Evolutionary conservation across 495 filamentous ascomycete species (phyloP).

Genomic region (Hypoxylon subgilvum): DNA sequence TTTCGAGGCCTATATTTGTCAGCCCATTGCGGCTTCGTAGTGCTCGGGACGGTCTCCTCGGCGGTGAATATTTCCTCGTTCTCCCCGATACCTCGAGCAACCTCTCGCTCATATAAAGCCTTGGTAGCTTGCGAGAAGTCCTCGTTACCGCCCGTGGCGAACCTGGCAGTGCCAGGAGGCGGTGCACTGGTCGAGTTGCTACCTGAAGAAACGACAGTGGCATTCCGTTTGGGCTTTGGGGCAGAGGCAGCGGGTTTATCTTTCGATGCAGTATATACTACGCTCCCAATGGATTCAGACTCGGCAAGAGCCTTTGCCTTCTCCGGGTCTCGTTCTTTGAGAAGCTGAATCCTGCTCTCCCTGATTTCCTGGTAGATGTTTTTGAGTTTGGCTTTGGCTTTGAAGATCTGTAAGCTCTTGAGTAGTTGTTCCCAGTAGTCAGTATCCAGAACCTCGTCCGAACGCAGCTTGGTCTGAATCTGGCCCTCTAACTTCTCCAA

Average conservation of each 20-base stretch:
- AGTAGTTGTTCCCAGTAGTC: slow-evolving; percentile 98
- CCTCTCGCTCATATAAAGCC: slow-evolving; percentile 89
- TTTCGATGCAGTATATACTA: slow-evolving; percentile 27
- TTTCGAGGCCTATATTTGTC: slow-evolving; percentile 90
- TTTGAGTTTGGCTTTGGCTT: slow-evolving; percentile 85
- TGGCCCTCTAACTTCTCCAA: slow-evolving; percentile 82
- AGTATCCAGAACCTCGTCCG: slow-evolving; percentile 89
- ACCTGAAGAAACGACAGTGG: slow-evolving; percentile 9
- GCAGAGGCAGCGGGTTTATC: slow-evolving; percentile 26
- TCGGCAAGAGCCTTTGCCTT: slow-evolving; percentile 64
- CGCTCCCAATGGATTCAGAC: slow-evolving; percentile 36
- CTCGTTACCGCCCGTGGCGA: slow-evolving; percentile 75
- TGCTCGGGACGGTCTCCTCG: slow-evolving; percentile 78
- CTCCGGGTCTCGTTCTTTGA: slow-evolving; percentile 71
- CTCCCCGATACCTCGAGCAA: slow-evolving; percentile 88
- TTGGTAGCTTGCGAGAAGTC: slow-evolving; percentile 92
- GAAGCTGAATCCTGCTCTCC: slow-evolving; percentile 69
- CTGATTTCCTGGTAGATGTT: slow-evolving; percentile 80
- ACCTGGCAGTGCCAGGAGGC: slow-evolving; percentile 68
- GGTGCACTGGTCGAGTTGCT: slow-evolving; percentile 49
- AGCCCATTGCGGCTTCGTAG: slow-evolving; percentile 77
- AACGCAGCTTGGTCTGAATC: slow-evolving; percentile 80
- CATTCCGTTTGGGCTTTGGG: slow-evolving; percentile 15
- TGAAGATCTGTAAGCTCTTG: slow-evolving; percentile 83
- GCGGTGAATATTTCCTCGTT: slow-evolving; percentile 96